Base-by-base conservation (phyloP, 495 filamentous ascomycete species). In the Neurospora sp. region DNA sequence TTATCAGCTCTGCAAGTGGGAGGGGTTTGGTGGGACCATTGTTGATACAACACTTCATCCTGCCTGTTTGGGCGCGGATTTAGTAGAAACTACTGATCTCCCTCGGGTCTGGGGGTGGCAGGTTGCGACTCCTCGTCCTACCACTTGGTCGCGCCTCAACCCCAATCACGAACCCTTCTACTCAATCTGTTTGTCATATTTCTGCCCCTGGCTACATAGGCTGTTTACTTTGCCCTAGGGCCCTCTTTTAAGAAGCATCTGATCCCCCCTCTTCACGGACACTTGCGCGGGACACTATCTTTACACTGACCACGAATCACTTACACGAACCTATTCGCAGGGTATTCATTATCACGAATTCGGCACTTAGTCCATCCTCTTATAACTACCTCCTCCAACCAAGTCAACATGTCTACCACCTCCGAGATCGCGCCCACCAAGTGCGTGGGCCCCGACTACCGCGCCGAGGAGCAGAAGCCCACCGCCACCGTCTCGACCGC, bases 401-500 rank as follows among this genome's bases (percentile, higher is more conserved):
- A 44, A 44, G 70, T 68, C 70, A 65, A 35, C 70, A 71, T 71
- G 70, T 48, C 72, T 14, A 35, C 22, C 53, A 42, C 46, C 38
- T 22, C 68, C 61, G 75, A 76, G 31, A 68, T 76, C 65, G 89
- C 91, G 42, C 91, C 91, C 71, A 90, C 88, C 41, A 86, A 92
- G 77, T 87, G 87, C 71, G 89, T 97, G 70, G 94, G 94, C 20
- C 94, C 94, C 41, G 84, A 90, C 75, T 97, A 97, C 80, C 89
- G 88, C 35, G 85, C 91, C 14, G 87, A 91, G 76, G 89, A 86
- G 72, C 89, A 94, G 80, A 96, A 94, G 81, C 94, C 94, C 39
- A 92, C 88, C 44, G 94, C 94, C 12, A 98, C 94, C 4, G 92
- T 98, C 69, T 99, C 96, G 16, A 94, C 90, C 41, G 85, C 86